Evolutionary conservation across 495 filamentous ascomycete genomes (phyloP).

Genomic region (Neurospora hispaniola): DNA sequence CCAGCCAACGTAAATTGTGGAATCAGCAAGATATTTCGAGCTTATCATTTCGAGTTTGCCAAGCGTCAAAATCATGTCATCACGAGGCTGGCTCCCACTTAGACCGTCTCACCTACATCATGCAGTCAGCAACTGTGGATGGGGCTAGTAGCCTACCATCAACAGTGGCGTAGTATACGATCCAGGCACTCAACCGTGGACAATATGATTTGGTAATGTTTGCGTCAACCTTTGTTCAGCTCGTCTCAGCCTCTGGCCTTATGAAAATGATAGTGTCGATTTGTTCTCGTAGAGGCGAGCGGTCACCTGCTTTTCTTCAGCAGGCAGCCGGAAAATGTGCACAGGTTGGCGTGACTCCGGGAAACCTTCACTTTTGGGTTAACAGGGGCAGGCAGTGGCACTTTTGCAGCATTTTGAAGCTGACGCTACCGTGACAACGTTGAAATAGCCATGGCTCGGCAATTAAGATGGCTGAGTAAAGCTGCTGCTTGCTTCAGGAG

Average conservation of each 20-base stretch:
- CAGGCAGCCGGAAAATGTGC: background rate
- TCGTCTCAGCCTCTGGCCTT: background rate
- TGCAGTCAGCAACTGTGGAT: background rate
- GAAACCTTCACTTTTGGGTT: background rate
- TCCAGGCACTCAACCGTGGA: background rate
- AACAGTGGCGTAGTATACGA: background rate
- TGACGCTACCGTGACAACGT: background rate
- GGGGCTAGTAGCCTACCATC: background rate
- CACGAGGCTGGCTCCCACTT: background rate
- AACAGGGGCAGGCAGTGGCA: background rate
- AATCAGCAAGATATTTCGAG: background rate
- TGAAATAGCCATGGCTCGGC: background rate
- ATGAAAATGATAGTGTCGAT: background rate
- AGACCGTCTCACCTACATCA: background rate
- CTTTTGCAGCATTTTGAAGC: background rate
- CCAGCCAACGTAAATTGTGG: background rate
- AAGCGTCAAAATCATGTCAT: background rate
- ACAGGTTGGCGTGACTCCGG: background rate
- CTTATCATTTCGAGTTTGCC: background rate
- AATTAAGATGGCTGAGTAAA: background rate
- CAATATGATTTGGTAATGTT: background rate
- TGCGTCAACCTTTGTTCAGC: background rate
- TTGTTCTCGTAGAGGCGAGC: background rate
- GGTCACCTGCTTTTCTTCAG: background rate
- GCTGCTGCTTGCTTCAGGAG: background rate